These are phyloP conservation scores for Aspergillus panamensis DNA, from an alignment of 495 filamentous ascomycete species.

Conservation along the genomic window DNA sequence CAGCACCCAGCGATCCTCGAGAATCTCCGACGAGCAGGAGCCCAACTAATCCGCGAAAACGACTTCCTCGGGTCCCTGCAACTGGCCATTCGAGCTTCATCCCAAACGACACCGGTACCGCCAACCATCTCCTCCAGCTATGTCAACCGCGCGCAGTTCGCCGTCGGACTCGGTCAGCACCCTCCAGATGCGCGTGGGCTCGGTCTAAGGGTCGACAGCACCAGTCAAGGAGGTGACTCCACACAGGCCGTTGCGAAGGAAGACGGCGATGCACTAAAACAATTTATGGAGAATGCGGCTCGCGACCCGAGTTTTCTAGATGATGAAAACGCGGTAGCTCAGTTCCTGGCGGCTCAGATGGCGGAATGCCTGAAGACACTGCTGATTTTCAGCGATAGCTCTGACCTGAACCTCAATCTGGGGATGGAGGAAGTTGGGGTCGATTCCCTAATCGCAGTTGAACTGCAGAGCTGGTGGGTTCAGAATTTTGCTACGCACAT, in stretches of 20 bases:
- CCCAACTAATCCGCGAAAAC: not conserved
- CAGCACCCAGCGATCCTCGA: not conserved
- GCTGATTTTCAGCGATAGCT: constrained; percentile 33
- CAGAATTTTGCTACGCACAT: not conserved
- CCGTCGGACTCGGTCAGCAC: not conserved
- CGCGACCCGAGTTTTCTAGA: not conserved
- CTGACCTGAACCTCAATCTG: constrained; percentile 23
- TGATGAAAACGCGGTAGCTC: not conserved
- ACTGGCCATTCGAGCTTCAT: constrained; percentile 13
- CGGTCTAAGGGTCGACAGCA: not conserved
- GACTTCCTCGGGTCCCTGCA: constrained; percentile 11
- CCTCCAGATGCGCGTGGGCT: not conserved
- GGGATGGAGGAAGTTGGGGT: constrained; percentile 34
- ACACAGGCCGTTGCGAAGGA: not conserved
- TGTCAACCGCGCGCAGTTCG: not conserved
- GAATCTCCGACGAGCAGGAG: not conserved
- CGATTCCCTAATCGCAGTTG: constrained; percentile 43
- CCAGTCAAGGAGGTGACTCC: not conserved
- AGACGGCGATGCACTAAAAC: not conserved
- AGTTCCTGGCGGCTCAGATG: not conserved
- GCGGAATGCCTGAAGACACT: not conserved
- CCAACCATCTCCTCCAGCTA: not conserved
- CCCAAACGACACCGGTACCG: too few species aligned
- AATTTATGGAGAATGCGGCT: not conserved
- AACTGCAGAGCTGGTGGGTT: constrained; percentile 39